Conservation (phyloP, 331 rosid genomes). For the Malus hybrid region DNA sequence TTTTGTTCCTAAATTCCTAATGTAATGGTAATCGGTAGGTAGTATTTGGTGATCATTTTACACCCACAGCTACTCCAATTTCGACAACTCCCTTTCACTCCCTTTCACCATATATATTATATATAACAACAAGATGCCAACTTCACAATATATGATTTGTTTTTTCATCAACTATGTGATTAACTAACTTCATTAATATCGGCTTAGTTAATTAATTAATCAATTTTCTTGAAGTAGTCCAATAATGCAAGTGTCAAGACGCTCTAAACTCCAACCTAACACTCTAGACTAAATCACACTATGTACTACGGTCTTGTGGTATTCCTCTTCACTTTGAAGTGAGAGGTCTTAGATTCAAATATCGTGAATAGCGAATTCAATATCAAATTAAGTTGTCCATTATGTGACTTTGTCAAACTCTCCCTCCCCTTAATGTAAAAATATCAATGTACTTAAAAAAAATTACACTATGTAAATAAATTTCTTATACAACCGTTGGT, state of each 20-base stretch:
- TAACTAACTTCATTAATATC: background rate
- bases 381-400: too few species aligned
- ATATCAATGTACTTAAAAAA: too few species aligned
- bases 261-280: background rate
- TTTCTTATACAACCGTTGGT: too few species aligned
- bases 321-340: too few species aligned
- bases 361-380: too few species aligned
- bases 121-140: background rate
- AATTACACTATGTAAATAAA: too few species aligned
- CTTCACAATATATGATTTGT: background rate
- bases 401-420: too few species aligned
- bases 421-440: too few species aligned
- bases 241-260: background rate
- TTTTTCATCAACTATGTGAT: background rate
- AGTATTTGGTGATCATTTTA: background rate
- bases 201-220: background rate
- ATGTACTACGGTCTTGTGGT: too few species aligned
- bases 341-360: too few species aligned
- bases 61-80: background rate
- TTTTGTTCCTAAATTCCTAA: background rate
- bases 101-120: background rate
- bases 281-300: background rate
- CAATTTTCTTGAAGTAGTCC: background rate
- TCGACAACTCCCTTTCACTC: too few species aligned
- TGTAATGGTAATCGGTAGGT: background rate